A percentile compares a stretch with the other conserved stretches of the same genome.
phyloP scores from a whole-genome alignment of 257 asterid genomes.

The Phtheirospermum japonicum region DNA sequence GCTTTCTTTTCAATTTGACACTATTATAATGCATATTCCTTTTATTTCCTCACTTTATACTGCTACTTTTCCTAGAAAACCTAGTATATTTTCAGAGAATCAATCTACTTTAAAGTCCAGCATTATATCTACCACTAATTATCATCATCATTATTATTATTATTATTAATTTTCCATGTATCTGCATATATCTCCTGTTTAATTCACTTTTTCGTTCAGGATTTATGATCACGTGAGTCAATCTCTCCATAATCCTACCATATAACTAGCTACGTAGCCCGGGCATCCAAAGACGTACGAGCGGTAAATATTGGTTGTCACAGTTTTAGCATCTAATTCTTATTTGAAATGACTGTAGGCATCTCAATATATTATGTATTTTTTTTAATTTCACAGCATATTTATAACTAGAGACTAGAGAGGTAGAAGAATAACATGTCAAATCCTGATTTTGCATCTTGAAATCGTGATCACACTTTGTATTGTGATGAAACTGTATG shows the following conservation, averaged over 20 bases:
- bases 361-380: not conserved
- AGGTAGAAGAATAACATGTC: slow-evolving; percentile 2
- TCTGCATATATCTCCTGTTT: too few relatives aligned
- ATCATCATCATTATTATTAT: not conserved
- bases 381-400: too few relatives aligned
- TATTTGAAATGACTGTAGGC: not conserved
- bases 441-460: not conserved
- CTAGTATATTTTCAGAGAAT: not conserved
- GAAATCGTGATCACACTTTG: too few relatives aligned
- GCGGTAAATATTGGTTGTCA: not conserved
- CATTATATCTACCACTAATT: not conserved
- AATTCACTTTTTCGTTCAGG: not conserved
- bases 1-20: not conserved
- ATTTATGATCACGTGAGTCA: not conserved
- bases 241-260: not conserved
- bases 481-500: too few relatives aligned
- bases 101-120: not conserved
- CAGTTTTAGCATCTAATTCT: slow-evolving; percentile 2
- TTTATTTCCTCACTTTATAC: not conserved
- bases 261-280: not conserved
- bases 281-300: not conserved
- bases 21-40: not conserved
- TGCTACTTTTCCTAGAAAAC: not conserved
- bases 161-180: not conserved
- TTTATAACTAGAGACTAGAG: too few relatives aligned